Percentiles rank a stretch among this genome's conserved stretches.
These are phyloP conservation scores for Parathielavia hyrcaniae DNA, from an alignment of 495 filamentous ascomycete genomes.

Conservation along the genomic window DNA sequence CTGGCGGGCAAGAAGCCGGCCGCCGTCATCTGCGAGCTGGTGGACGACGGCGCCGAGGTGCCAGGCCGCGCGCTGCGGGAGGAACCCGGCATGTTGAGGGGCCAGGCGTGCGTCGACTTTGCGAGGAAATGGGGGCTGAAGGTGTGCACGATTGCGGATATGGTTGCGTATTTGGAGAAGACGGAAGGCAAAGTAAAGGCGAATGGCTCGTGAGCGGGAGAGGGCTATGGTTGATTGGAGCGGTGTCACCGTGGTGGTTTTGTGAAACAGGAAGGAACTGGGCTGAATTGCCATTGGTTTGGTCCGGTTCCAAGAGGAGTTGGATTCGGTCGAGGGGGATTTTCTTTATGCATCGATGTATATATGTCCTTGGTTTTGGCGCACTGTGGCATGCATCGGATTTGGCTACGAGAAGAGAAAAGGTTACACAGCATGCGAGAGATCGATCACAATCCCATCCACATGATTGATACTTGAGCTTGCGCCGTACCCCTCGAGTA, in stretches of 20 bases:
- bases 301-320: too few species aligned
- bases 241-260: conserved; percentile 1
- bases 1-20: conserved; percentile 67
- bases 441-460: neutral
- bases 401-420: conserved; percentile 2
- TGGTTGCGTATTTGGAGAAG: conserved; percentile 74
- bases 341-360: neutral
- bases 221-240: neutral
- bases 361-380: conserved; percentile 3
- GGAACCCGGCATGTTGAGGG: conserved; percentile 81
- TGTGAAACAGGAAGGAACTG: too few species aligned
- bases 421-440: neutral
- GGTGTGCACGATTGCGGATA: conserved; percentile 90
- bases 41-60: conserved; percentile 68
- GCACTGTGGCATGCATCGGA: conserved; percentile 2
- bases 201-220: conserved; percentile 36
- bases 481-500: too few species aligned
- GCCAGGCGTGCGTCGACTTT: conserved; percentile 85
- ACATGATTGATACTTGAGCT: neutral
- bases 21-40: conserved; percentile 79
- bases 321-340: neutral
- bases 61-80: conserved; percentile 49
- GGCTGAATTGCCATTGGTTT: neutral
- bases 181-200: conserved; percentile 46
- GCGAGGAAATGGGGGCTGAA: conserved; percentile 82